A percentile compares a stretch with the other conserved stretches of the same genome.
phyloP scores from a whole-genome alignment of 2,329 filamentous ascomycete species.

The Pestalotiopsis fici region DNA sequence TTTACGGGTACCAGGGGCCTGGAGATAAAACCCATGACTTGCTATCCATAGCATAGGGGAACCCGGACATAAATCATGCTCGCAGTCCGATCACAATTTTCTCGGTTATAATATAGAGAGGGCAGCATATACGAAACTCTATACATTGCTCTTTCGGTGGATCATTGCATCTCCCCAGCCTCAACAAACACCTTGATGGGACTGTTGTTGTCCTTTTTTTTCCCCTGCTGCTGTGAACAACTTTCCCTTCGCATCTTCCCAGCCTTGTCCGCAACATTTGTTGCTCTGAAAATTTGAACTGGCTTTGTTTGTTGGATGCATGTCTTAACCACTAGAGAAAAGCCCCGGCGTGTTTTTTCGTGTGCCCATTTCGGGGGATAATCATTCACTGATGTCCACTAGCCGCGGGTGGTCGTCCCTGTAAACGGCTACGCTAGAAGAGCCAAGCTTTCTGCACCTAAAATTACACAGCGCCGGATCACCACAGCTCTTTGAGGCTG shows the following conservation, averaged over 20 bases:
- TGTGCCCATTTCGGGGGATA: neutral
- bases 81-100: neutral
- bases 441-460: conserved; percentile 4
- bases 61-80: neutral
- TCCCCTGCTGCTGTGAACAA: neutral
- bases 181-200: neutral
- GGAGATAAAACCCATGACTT: neutral
- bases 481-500: neutral
- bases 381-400: neutral
- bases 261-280: neutral
- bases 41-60: neutral
- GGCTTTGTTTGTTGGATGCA: neutral
- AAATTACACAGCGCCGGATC: neutral
- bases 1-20: neutral
- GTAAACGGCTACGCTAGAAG: neutral
- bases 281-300: neutral
- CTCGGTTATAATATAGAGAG: neutral
- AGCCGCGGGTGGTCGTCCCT: neutral
- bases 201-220: neutral
- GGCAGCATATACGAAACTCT: neutral
- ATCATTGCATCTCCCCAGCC: neutral
- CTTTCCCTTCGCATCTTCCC: neutral
- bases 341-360: neutral
- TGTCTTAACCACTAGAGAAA: neutral
- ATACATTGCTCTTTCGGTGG: neutral